Percentiles rank a stretch among this genome's conserved stretches.
Conservation (phyloP, 2,329 filamentous ascomycete genomes). For the Boeremia lycopersici region DNA sequence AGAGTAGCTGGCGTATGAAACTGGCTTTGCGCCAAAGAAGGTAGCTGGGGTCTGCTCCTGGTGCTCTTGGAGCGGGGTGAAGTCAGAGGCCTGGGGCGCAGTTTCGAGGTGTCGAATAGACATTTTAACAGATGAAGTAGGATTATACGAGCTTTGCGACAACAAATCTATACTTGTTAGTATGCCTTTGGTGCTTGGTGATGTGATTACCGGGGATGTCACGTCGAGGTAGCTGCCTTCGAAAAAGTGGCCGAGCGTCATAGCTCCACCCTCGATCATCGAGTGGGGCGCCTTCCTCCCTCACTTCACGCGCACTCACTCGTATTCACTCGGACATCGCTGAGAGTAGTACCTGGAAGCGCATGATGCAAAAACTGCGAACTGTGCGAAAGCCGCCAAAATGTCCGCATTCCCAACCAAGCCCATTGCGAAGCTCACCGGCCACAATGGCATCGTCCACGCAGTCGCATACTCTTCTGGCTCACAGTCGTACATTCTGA, state of each 20-base stretch:
- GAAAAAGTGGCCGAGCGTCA: constrained; percentile 33
- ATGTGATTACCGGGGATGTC: neutral
- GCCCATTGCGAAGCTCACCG: constrained; percentile 49
- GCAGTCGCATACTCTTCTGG: constrained; percentile 58
- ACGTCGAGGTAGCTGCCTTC: constrained; percentile 15
- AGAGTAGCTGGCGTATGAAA: constrained; percentile 69
- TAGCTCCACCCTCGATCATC: constrained; percentile 21
- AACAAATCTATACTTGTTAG: neutral
- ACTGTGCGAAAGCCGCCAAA: constrained; percentile 8
- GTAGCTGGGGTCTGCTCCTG: constrained; percentile 73
- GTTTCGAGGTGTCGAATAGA: constrained; percentile 59
- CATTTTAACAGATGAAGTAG: constrained; percentile 28
- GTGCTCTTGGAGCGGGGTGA: constrained; percentile 70
- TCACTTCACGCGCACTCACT: constrained; percentile 8
- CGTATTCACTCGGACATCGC: neutral
- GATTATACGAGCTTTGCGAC: neutral
- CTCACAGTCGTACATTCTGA: constrained; percentile 67
- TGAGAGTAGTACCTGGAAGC: neutral
- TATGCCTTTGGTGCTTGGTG: neutral
- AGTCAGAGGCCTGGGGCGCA: constrained; percentile 64
- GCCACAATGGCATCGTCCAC: constrained; percentile 55
- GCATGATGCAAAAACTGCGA: constrained; percentile 22
- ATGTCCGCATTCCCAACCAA: constrained; percentile 51
- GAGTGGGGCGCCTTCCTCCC: constrained; percentile 3
- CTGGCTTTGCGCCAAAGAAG: constrained; percentile 73